Base-by-base conservation (phyloP, 345 rosid species). In the Tarenaya hassleriana region DNA sequence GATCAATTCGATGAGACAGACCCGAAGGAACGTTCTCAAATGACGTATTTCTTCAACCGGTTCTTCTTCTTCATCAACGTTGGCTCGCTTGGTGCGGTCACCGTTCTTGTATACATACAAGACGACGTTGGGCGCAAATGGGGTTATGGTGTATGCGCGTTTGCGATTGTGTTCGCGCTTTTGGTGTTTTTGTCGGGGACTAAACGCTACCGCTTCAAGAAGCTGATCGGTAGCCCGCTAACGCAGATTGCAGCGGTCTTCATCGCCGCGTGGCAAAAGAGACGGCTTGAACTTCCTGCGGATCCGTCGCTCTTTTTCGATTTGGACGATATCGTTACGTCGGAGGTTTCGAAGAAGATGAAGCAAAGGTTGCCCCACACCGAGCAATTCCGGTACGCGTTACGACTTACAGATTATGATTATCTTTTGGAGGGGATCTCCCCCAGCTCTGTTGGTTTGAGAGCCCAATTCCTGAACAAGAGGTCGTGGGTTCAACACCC, bases 1-100 rank as follows among this genome's bases (percentile, higher is more conserved):
- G 98, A 92, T 64, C 98, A 92, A 29, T 92, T 92, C 63, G 88
- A 87, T 40, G 98, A 92, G 7, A 67, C 77, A 0, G 84, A 92
- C 58, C 70, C 64, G 2, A 58, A 56, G 15, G 98, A 92, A 67
- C 63, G 60, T 18, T 60, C 73, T 31, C 83, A 77, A 47, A 92
- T 92, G 98, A 59, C 58, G 29, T 62, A 69, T 24, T 92, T 92
- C 76, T 92, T 92, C 71, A 82, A 80, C 56, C 90, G 98, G 82
- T 88, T 92, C 84, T 92, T 88, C 67, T 92, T 92, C 73, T 70
- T 83, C 24, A 92, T 92, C 51, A 92, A 73, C 72, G 56, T 88
- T 20, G 98, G 98, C 2, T 74, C 96, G 7, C 84, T 92, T 3
- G 51, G 46, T 7, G 96, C 98, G 1, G 96, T 92, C 33, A 81